Evolutionary conservation across 2,329 filamentous ascomycete species (phyloP), one percentile per base, ranked within the genome.

Genomic region (Cryphonectria japonica): DNA sequence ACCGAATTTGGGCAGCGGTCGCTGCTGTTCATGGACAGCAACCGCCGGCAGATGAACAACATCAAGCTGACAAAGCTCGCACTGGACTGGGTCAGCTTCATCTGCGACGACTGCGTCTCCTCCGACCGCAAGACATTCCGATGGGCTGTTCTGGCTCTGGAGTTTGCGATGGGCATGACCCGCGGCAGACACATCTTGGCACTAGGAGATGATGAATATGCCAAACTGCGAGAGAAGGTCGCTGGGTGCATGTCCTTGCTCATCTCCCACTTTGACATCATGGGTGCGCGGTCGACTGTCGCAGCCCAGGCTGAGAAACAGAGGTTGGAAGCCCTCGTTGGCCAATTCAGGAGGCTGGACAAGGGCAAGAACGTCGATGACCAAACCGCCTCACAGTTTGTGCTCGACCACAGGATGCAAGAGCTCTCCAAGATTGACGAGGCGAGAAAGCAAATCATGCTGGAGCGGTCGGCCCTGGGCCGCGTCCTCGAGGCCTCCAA

Each of bases 261-360:
- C 65, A 98, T 99, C 75, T 98, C 95, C 13, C 96, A 99, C 81
- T 99, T 99, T 77, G 96, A 99, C 80, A 98, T 99, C 81, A 97
- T 99, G 92, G 96, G 96, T 34, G 96, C 96, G 37, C 90, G 95
- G 77, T 97, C 95, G 8, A 98, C 92, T 59, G 87, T 98, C 73
- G 96, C 96, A 14, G 96, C 96, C 5, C 94, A 98, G 81, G 94
- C 94, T 1, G 96, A 99, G 82, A 95, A 94, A 79, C 93, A 97
- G 78, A 89, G 93, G 60, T 87, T 95, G 75, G 95, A 98, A 76
- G 92, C 93, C 39, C 85, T 94, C 71, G 88, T 92, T 68, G 91
- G 92, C 39, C 92, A 94, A 77, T 89, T 92, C 77, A 88, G 92
- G 74, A 91, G 91, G 77, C 86, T 96, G 74, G 94, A 97, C 78